Base-by-base conservation (phyloP, 1,284 basidiomycete species). In the Cutaneotrichosporon sp. region DNA sequence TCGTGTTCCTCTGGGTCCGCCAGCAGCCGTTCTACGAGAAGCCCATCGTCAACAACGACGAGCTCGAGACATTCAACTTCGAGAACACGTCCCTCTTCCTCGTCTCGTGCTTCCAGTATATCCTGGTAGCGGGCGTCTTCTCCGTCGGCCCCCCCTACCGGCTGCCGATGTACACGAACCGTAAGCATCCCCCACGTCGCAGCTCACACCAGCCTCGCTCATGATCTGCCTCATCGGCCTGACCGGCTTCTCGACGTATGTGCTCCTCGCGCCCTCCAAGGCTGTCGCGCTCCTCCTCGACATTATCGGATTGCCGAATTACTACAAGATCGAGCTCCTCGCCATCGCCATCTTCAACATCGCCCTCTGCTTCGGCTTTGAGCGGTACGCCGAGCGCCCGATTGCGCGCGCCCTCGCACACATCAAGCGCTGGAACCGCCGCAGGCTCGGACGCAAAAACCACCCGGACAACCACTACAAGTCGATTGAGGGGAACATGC, bases 101-200 rank as follows among this genome's bases (percentile, higher is more conserved):
- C 62, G 80, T 97, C 46, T 97, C 93, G 3, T 94, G 90, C 59
- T 98, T 97, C 83, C 96, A 98, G 76, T 99, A 99, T 75, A 90
- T 98, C 62, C 79, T 97, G 35, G 90, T 97, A 8, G 94, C 93
- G 11, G 92, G 86, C 1, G 90, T 97, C 0, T 99, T 98, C 77
- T 93, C 88, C 70, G 97, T 97, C 61, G 96, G 96, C 0, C 92
- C 93, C 11, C 96, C 96, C 2, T 98, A 94, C 75, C 84, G 96
- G 49, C 87, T 88, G 73, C 83, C 91, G 14, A 90, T 98, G 79
- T 94, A 87, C 82, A 90, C 92, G 8, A 99, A 99, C 70, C 83
- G 34, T 20, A 27, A 37, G 42, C 32, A 5, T 7, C 19, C 16
- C 25, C 7, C 26, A 5, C 16, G 17, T 16, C 25, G 8, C 17